Conservation (phyloP, 78 protist species). For the Ministeria vibrans region DNA sequence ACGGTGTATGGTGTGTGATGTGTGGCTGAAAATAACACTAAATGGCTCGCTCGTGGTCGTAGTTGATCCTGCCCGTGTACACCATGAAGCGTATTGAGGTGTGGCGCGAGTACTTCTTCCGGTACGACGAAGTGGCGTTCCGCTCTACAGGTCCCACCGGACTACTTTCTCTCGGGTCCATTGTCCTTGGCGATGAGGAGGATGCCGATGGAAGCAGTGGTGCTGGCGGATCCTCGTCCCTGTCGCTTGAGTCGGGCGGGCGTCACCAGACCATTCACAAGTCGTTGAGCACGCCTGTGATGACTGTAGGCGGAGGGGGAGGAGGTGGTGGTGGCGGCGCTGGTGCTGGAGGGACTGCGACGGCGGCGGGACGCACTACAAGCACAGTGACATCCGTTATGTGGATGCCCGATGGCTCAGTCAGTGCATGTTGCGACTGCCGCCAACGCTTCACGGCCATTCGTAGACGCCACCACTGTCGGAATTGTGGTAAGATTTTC, state of each 20-base stretch:
- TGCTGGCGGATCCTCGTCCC: neutral
- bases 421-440: neutral
- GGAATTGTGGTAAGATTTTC: neutral
- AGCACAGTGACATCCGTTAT: neutral
- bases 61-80: neutral
- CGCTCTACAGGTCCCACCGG: constrained; percentile 62
- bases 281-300: too few relatives aligned
- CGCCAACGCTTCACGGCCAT: neutral
- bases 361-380: too few relatives aligned
- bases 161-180: constrained; percentile 34
- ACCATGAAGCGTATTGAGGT: constrained; percentile 42
- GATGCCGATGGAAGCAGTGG: neutral
- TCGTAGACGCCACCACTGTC: neutral
- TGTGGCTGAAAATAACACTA: neutral
- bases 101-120: constrained; percentile 56
- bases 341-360: too few relatives aligned
- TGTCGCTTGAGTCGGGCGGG: neutral
- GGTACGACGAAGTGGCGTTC: constrained; percentile 3
- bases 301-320: too few relatives aligned
- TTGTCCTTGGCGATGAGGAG: neutral
- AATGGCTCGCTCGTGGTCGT: neutral
- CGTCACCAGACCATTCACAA: too few relatives aligned
- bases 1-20: neutral
- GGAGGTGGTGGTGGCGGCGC: too few relatives aligned
- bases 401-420: neutral